These are phyloP conservation scores for Mycena polygramma DNA, from an alignment of 768 basidiomycete species.

Conservation along the genomic window DNA sequence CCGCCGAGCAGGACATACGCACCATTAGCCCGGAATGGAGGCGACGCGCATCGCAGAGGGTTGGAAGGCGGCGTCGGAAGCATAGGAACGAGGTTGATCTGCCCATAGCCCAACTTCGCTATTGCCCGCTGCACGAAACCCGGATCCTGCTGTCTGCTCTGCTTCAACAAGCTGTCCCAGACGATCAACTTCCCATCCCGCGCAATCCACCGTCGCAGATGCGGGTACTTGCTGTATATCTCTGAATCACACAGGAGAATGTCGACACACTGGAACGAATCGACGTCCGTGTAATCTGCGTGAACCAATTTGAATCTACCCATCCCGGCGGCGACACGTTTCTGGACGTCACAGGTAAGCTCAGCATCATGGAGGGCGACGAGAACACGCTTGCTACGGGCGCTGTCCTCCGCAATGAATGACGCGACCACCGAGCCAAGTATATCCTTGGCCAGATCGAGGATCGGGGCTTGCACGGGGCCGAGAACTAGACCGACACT, in stretches of 20 bases:
- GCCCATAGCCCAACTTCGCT: background rate
- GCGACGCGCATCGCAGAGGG: background rate
- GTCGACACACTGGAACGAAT: background rate
- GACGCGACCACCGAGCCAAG: no score
- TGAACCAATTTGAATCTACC: background rate
- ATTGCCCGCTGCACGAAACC: background rate
- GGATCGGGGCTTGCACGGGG: no score
- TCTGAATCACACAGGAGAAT: slow-evolving; percentile 9
- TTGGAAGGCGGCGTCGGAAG: background rate
- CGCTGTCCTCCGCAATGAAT: no score
- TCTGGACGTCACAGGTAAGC: no score
- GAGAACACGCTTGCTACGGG: no score
- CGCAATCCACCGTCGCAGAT: slow-evolving; percentile 19
- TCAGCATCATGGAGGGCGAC: no score
- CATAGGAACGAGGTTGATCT: background rate
- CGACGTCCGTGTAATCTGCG: background rate
- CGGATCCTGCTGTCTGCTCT: background rate
- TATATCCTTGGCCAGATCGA: no score
- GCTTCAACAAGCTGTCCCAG: slow-evolving; percentile 4
- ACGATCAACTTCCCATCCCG: background rate
- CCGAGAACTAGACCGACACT: no score
- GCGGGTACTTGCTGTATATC: background rate
- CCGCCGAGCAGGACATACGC: slow-evolving; percentile 13
- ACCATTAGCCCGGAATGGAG: background rate
- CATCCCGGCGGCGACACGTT: background rate